Evolutionary conservation across 2,329 filamentous ascomycete species (phyloP), one percentile per base, ranked within the genome.

Genomic region (Fusarium multiceps): DNA sequence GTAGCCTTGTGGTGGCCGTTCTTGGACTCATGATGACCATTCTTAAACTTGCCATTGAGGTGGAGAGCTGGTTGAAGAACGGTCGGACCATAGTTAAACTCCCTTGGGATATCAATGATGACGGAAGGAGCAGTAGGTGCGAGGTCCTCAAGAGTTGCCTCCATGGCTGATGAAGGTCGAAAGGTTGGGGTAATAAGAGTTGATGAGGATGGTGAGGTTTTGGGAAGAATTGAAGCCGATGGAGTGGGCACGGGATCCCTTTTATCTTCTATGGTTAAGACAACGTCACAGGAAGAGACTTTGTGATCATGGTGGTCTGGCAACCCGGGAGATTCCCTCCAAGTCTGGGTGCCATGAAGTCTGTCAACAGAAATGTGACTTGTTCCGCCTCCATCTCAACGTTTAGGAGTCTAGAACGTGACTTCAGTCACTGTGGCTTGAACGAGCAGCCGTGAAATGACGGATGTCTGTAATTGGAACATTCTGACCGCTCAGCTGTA

Each of bases 391-490:
- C 34, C 10, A 12, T 12, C 2, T 12, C 34, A 37, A n/a, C 34
- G 0, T 37, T 7, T 37, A 12, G 34, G 6, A 37, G 34, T 37
- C 18, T 37, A 37, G 34, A 37, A n/a, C 18, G 10, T 1, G 1
- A 12, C 10, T n/a, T 7, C 5, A 37, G 6, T n/a, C 34, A n/a
- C 3, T 2, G 18, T 37, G 34, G 18, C 34, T 37, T 37, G 18
- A n/a, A n/a, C 0, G 34, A 1, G 3, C 6, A n/a, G 34, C 18
- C 0, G 18, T 4, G 6, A n/a, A 12, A n/a, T 2, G 10, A 12
- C 2, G 6, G 10, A 11, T 1, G 4, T 37, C 10, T 37, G 10
- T 10, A 37, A 37, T n/a, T n/a, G 6, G 18, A 7, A 12, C 7
- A 37, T 7, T 4, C 34, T 12, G 18, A 11, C 18, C 10, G 34